Percentiles rank a stretch among this genome's conserved stretches.
These are phyloP conservation scores for Epichloe elymi DNA, from an alignment of 2,329 filamentous ascomycete species.

Conservation along the genomic window DNA sequence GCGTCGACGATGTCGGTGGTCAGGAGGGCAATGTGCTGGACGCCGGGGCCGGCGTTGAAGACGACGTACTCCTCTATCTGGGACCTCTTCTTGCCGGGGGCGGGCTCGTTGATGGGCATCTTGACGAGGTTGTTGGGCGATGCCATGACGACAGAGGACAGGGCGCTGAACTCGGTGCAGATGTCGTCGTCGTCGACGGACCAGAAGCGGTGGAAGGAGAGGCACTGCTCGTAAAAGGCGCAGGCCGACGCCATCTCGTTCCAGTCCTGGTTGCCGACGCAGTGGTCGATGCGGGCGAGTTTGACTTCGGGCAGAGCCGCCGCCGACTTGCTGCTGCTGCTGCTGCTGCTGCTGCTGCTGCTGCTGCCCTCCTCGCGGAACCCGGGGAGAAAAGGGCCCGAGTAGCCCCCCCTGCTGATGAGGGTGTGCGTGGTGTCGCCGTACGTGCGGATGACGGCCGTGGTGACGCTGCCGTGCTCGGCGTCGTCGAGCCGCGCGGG, in stretches of 20 bases:
- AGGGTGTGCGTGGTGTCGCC: constrained; percentile 93
- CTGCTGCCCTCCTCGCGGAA: constrained; percentile 40
- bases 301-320: constrained; percentile 46
- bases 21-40: constrained; percentile 85
- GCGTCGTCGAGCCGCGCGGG: constrained; percentile 34
- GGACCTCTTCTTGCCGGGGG: constrained; percentile 74
- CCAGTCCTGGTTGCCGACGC: constrained; percentile 96
- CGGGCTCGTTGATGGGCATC: constrained; percentile 98
- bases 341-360: too few species aligned
- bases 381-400: constrained; percentile 69
- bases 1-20: constrained; percentile 67
- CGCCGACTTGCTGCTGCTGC: constrained; percentile 11
- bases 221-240: constrained; percentile 70
- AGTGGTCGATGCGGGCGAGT: constrained; percentile 79
- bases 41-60: constrained; percentile 80
- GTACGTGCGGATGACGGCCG: constrained; percentile 79
- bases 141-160: constrained; percentile 84
- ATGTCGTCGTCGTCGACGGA: constrained; percentile 88
- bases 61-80: constrained; percentile 91
- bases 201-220: constrained; percentile 96
- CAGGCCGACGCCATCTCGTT: constrained; percentile 62
- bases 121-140: constrained; percentile 77
- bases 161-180: constrained; percentile 80
- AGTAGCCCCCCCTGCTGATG: constrained; percentile 59
- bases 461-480: constrained; percentile 51